Evolutionary conservation across 306 rosid species (phyloP).

Genomic region (Hylodesmum podocarpum): DNA sequence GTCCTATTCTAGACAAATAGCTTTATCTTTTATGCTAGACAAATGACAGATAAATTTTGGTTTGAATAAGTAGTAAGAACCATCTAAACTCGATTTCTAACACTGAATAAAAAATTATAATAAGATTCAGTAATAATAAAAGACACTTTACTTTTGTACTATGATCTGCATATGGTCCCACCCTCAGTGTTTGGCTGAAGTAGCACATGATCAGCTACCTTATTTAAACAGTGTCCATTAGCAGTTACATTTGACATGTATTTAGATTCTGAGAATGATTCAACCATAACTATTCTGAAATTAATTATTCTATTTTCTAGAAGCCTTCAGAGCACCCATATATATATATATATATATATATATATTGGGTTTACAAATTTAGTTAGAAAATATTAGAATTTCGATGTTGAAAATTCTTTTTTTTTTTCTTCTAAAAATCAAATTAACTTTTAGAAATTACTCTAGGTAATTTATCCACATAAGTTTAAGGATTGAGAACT

Average conservation of each 20-base stretch:
- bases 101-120: not conserved
- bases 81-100: no score
- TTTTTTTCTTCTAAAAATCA: no score
- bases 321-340: not conserved
- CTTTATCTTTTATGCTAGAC: no score
- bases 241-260: not conserved
- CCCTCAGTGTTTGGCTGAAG: not conserved
- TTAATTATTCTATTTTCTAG: not conserved
- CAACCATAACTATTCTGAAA: not conserved
- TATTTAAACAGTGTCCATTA: not conserved
- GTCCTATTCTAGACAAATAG: no score
- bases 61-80: no score
- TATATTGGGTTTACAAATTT: not conserved
- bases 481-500: no score
- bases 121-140: not conserved
- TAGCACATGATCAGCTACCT: not conserved
- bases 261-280: slow-evolving; percentile 2
- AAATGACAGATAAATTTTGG: no score
- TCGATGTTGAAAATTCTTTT: not conserved
- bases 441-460: no score
- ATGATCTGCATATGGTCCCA: not conserved
- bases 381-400: not conserved
- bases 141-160: not conserved
- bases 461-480: no score
- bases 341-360: no score